Evolutionary conservation across 495 filamentous ascomycete species (phyloP).

Genomic region (Podospora pseudocomata): DNA sequence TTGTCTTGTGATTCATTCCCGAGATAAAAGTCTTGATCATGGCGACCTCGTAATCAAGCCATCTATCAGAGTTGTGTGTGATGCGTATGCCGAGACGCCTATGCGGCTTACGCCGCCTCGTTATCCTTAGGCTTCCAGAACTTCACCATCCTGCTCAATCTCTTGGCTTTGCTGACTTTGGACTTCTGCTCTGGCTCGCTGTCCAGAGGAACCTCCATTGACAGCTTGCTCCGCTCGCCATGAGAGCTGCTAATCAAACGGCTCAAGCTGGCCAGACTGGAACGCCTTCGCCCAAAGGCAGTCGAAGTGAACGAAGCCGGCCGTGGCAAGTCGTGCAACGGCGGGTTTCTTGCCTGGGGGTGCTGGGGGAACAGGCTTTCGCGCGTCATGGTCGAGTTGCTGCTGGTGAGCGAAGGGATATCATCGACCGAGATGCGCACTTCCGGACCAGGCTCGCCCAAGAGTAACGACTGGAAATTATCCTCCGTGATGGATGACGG

Average conservation of each 20-base stretch:
- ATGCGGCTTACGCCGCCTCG: conserved; percentile 18
- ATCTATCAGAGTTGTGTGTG: neutral
- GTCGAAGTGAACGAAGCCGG: conserved; percentile 66
- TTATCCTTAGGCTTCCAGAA: conserved; percentile 67
- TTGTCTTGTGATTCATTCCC: neutral
- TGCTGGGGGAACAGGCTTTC: conserved; percentile 46
- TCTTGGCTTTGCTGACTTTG: conserved; percentile 67
- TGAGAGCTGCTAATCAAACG: conserved; percentile 75
- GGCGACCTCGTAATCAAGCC: neutral
- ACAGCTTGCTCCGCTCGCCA: conserved; percentile 75
- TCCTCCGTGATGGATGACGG: conserved; percentile 68
- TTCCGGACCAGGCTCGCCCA: conserved; percentile 61
- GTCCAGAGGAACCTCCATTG: conserved; percentile 60
- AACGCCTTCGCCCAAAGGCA: conserved; percentile 68
- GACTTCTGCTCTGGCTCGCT: conserved; percentile 55
- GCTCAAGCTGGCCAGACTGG: conserved; percentile 80
- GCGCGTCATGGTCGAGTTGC: conserved; percentile 79
- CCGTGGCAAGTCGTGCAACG: conserved; percentile 51
- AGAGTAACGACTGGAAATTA: conserved; percentile 56
- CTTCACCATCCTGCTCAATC: conserved; percentile 75
- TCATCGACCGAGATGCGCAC: conserved; percentile 76
- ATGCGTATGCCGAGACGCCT: neutral
- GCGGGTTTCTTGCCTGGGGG: conserved; percentile 30
- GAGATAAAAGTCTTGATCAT: neutral
- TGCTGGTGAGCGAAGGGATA: conserved; percentile 82